Conservation (phyloP, 176 grass and related monocot genomes). For the Ensete ventricosum region DNA sequence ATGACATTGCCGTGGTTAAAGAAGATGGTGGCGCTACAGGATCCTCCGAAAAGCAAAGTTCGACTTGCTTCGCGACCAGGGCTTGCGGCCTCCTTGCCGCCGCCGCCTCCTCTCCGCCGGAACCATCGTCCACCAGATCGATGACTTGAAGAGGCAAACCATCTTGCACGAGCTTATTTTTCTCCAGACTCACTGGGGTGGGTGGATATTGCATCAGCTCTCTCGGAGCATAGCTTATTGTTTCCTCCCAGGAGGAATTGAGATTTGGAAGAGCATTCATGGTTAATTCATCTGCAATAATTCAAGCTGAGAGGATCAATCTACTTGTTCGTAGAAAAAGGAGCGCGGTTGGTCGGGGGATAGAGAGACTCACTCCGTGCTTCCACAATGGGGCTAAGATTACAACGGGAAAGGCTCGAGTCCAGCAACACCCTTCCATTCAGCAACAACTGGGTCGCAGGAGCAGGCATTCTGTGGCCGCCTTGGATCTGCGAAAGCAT, state of each 20-base stretch:
- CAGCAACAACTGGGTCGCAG: not conserved
- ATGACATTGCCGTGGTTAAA: not conserved
- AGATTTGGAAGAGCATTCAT: not conserved
- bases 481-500: not conserved
- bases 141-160: not conserved
- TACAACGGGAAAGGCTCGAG: not conserved
- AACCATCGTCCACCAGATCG: not conserved
- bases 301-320: not conserved
- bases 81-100: not conserved
- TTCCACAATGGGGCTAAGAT: not conserved
- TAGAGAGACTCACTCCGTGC: not conserved
- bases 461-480: not conserved
- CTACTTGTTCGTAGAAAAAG: not conserved
- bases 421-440: not conserved
- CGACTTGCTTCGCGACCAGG: not conserved
- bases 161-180: not conserved
- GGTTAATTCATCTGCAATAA: not conserved
- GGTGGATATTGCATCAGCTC: not conserved
- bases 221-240: not conserved
- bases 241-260: not conserved
- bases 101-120: no score
- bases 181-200: not conserved
- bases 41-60: conserved; percentile 9
- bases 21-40: not conserved
- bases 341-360: not conserved